Evolutionary conservation across 2,329 filamentous ascomycete genomes (phyloP).

Genomic region (Aureobasidium musti): DNA sequence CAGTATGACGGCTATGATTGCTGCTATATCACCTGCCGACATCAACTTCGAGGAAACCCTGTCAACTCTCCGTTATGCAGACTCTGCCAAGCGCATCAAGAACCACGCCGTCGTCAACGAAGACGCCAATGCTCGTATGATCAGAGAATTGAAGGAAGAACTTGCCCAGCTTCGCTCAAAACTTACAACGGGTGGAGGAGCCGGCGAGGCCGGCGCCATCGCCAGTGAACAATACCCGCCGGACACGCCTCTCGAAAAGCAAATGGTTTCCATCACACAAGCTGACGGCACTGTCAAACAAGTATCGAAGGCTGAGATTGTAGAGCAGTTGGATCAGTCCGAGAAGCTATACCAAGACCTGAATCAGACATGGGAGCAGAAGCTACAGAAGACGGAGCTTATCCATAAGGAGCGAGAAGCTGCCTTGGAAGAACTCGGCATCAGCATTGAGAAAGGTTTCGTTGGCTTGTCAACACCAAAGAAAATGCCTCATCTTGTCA

Average conservation of each 20-base stretch:
- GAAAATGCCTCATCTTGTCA: slow-evolving; percentile 99
- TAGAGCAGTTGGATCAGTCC: slow-evolving; percentile 91
- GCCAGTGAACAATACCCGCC: slow-evolving; percentile 86
- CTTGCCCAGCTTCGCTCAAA: slow-evolving; percentile 83
- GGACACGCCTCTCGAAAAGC: slow-evolving; percentile 88
- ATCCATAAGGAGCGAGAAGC: slow-evolving; percentile 97
- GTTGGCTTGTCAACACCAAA: slow-evolving; percentile 94
- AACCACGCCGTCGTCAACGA: slow-evolving; percentile 99
- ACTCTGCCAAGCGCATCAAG: slow-evolving; percentile 99
- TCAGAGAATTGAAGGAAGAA: slow-evolving; percentile 95
- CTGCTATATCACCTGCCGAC: slow-evolving; percentile 94
- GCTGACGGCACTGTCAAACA: slow-evolving; percentile 86
- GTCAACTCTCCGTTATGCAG: slow-evolving; percentile 91
- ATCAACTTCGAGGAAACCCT: slow-evolving; percentile 99
- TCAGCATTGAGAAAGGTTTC: slow-evolving; percentile 98
- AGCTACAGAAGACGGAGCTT: slow-evolving; percentile 88
- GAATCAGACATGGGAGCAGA: slow-evolving; percentile 99
- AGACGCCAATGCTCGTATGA: slow-evolving; percentile 98
- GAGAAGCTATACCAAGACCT: slow-evolving; percentile 95
- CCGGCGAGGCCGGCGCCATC: slow-evolving; percentile 51
- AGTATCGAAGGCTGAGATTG: slow-evolving; percentile 97
- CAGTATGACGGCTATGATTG: slow-evolving; percentile 99
- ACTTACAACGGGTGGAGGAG: slow-evolving; percentile 56
- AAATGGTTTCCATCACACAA: slow-evolving; percentile 92
- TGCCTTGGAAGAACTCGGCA: slow-evolving; percentile 92